phyloP scores from a whole-genome alignment of 306 rosid species.

The Acmispon strigosus region DNA sequence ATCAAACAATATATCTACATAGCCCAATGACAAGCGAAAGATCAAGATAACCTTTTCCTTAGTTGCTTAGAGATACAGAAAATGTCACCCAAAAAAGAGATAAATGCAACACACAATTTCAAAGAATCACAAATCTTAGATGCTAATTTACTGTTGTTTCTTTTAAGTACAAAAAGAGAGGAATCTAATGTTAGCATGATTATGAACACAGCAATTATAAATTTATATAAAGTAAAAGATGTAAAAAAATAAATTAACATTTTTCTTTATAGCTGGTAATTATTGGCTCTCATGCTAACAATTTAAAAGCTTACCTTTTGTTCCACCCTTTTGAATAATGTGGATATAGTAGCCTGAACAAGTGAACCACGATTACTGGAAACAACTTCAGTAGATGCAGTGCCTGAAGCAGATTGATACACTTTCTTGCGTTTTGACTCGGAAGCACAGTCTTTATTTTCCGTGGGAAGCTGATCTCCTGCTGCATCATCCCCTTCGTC shows the following conservation, averaged over 20 bases:
- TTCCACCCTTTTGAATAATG: slow-evolving; percentile 81
- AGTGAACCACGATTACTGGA: slow-evolving; percentile 37
- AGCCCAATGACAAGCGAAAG: not conserved
- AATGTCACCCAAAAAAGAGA: not conserved
- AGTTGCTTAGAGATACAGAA: not conserved
- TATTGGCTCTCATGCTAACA: not conserved
- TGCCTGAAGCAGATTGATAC: slow-evolving; percentile 23
- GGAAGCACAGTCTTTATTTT: slow-evolving; percentile 34
- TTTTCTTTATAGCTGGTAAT: not conserved
- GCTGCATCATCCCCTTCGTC: slow-evolving; percentile 23
- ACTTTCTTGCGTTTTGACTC: slow-evolving; percentile 34
- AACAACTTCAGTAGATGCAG: slow-evolving; percentile 29
- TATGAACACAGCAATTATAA: not conserved
- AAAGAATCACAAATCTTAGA: not conserved
- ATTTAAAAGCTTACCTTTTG: slow-evolving; percentile 47
- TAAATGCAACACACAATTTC: not conserved
- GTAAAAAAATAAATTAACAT: not conserved
- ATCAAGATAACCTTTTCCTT: not conserved
- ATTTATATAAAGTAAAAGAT: not conserved
- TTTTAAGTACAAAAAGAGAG: not conserved
- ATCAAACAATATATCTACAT: not conserved
- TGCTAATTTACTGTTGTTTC: not conserved
- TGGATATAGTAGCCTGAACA: slow-evolving; percentile 71
- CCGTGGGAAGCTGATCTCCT: slow-evolving; percentile 27
- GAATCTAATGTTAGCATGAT: not conserved